Conservation (phyloP, 169 alveolate species). For the Neospora caninum region DNA sequence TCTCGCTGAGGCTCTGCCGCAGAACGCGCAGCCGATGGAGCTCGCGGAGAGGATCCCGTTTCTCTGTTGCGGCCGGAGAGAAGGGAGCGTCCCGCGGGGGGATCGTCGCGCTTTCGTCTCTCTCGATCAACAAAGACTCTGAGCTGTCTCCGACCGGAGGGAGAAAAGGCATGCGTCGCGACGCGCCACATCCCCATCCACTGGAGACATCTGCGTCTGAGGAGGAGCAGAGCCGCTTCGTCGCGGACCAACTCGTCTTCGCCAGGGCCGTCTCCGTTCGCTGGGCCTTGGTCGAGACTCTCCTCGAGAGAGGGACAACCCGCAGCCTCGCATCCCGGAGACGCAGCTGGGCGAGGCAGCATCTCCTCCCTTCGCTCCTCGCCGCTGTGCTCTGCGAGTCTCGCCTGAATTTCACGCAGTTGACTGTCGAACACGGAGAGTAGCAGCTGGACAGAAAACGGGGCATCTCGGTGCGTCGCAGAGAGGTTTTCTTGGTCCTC, state of each 20-base stretch:
- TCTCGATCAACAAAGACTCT: neutral
- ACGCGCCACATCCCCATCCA: neutral
- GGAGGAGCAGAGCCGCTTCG: neutral
- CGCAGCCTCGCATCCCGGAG: too few species aligned
- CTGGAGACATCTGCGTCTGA: neutral
- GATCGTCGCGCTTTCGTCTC: neutral
- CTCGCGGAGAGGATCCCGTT: too few species aligned
- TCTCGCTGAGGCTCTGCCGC: too few species aligned
- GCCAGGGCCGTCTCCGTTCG: too few species aligned
- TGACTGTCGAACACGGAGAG: neutral
- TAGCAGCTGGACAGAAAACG: neutral
- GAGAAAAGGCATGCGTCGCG: neutral
- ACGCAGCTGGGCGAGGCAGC: too few species aligned
- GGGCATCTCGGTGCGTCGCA: neutral
- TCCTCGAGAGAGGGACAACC: too few species aligned
- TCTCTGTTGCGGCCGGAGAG: neutral
- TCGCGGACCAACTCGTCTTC: neutral
- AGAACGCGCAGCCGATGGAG: too few species aligned
- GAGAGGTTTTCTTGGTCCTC: too few species aligned
- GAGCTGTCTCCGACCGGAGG: neutral
- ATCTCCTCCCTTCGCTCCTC: too few species aligned
- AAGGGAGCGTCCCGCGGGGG: neutral
- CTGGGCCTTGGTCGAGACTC: too few species aligned
- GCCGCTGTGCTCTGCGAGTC: neutral
- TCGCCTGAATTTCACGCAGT: neutral